These are phyloP conservation scores for Stephanocyclus meneghinianus DNA, from an alignment of 352 stramenopile species.

Conservation along the genomic window DNA sequence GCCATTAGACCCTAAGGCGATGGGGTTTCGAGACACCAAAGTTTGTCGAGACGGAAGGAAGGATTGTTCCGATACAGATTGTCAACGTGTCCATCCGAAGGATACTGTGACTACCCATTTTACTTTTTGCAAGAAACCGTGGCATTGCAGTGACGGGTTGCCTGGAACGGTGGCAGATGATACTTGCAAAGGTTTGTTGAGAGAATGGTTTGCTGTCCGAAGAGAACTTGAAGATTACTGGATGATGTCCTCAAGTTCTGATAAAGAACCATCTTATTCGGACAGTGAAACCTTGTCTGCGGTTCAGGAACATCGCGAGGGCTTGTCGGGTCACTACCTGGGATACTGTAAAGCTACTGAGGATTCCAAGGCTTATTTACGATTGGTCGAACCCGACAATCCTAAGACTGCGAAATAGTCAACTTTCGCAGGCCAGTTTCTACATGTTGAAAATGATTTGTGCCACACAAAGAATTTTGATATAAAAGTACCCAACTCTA, in stretches of 20 bases:
- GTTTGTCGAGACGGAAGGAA: conserved; percentile 35
- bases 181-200: conserved; percentile 41
- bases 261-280: conserved; percentile 30
- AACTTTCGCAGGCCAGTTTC: no score
- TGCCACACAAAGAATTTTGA: no score
- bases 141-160: conserved; percentile 50
- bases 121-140: conserved; percentile 74
- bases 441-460: no score
- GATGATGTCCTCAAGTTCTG: conserved; percentile 16
- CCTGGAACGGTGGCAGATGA: conserved; percentile 38
- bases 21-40: conserved; percentile 38
- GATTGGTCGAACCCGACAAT: conserved; percentile 9
- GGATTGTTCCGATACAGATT: conserved; percentile 54
- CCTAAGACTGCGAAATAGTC: background rate
- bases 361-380: background rate
- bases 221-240: conserved; percentile 58
- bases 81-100: conserved; percentile 48
- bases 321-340: conserved; percentile 9
- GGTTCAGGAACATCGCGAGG: conserved; percentile 9
- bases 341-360: conserved; percentile 36
- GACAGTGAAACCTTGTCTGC: conserved; percentile 21
- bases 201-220: conserved; percentile 48
- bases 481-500: background rate
- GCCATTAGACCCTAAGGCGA: conserved; percentile 39
- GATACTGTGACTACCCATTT: conserved; percentile 67